phyloP scores from a whole-genome alignment of 2,329 filamentous ascomycete genomes.

The Colletotrichum sojae region DNA sequence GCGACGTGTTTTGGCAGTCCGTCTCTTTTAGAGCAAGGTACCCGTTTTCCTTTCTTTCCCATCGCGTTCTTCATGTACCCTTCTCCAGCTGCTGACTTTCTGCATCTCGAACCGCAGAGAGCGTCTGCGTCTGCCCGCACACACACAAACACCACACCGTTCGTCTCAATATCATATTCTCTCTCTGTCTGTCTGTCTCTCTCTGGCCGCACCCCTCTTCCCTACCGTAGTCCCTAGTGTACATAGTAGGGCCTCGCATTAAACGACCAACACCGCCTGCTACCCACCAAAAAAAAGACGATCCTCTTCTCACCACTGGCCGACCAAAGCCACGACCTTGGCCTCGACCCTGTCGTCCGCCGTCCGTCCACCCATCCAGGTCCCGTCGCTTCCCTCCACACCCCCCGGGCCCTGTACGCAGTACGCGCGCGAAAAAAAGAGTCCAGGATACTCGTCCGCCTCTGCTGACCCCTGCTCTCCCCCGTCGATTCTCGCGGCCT shows the following conservation, averaged over 20 bases:
- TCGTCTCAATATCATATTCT: constrained; percentile 1
- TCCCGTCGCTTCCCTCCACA: background rate
- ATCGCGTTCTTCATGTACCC: constrained; percentile 20
- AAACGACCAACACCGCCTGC: constrained; percentile 28
- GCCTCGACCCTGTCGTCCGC: background rate
- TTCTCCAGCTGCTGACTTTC: constrained; percentile 24
- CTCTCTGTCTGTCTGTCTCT: background rate
- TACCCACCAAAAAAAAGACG: constrained; percentile 23
- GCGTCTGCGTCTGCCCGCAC: constrained; percentile 12
- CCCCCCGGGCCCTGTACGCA: background rate
- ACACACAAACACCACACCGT: constrained; percentile 16
- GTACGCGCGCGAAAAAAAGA: constrained; percentile 31
- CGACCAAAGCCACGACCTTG: background rate
- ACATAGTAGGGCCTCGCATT: constrained; percentile 9
- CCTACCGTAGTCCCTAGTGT: too few relatives aligned
- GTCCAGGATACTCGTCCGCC: constrained; percentile 5
- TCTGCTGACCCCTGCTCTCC: constrained; percentile 29
- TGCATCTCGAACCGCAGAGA: background rate
- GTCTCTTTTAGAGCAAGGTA: constrained; percentile 32
- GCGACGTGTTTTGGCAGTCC: constrained; percentile 4
- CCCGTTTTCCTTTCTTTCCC: constrained; percentile 18
- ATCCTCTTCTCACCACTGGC: constrained; percentile 4
- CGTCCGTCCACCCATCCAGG: background rate
- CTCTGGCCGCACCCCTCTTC: background rate
- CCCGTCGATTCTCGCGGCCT: constrained; percentile 31